A percentile compares a stretch with the other conserved stretches of the same genome.
Evolutionary conservation across 805 yeast species (phyloP).

Genomic region (Kodamaea neixiangensis): DNA sequence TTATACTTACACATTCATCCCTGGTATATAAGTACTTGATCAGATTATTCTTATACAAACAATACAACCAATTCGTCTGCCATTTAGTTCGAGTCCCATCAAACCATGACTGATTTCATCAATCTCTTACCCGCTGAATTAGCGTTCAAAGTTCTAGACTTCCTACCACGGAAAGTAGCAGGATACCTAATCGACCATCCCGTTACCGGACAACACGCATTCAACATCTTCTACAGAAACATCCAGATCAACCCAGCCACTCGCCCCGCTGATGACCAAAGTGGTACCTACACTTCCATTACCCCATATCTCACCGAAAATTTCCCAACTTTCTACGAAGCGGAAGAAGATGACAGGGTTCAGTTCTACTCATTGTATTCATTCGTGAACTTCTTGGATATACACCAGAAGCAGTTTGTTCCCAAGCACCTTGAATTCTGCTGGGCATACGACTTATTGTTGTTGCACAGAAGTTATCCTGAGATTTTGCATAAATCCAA

Average conservation of each 20-base stretch:
- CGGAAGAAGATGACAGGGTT: neutral
- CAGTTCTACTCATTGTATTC: neutral
- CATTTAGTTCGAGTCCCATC: neutral
- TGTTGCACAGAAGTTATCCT: neutral
- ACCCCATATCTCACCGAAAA: neutral
- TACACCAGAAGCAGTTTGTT: neutral
- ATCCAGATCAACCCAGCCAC: neutral
- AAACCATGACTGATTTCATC: neutral
- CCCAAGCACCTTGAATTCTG: neutral
- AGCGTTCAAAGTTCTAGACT: neutral
- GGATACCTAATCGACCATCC: neutral
- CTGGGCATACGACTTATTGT: neutral
- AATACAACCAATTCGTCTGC: neutral
- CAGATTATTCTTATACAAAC: too few relatives aligned
- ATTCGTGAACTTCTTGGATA: neutral
- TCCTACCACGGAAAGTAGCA: neutral
- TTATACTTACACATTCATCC: too few relatives aligned
- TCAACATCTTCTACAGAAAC: neutral
- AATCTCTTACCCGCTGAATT: neutral
- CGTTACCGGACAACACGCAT: neutral
- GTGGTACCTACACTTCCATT: neutral
- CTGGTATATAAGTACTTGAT: too few relatives aligned
- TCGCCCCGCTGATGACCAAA: neutral
- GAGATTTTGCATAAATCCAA: neutral
- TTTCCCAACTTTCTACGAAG: neutral